Percentiles rank a stretch among this genome's conserved stretches.
Evolutionary conservation across 2,329 filamentous ascomycete species (phyloP).

Genomic region (Passalora sequoiae): DNA sequence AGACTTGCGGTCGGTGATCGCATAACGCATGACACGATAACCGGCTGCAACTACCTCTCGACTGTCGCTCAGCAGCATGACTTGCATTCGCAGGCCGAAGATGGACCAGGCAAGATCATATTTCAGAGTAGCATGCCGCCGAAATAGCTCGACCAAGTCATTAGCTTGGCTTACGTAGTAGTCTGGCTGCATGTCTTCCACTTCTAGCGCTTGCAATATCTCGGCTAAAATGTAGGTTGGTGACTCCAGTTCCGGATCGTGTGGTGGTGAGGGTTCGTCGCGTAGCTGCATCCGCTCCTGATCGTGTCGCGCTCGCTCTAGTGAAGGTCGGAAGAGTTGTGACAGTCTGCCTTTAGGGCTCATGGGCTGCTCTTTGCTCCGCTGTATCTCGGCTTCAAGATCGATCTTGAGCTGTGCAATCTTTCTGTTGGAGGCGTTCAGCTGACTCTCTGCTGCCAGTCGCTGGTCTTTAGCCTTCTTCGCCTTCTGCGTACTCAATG

Average conservation of each 20-base stretch:
- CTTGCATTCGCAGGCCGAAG: conserved; percentile 88
- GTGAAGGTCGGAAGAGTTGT: conserved; percentile 54
- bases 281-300: conserved; percentile 37
- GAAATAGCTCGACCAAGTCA: conserved; percentile 91
- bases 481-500: conserved; percentile 85
- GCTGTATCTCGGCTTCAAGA: conserved; percentile 56
- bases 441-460: conserved; percentile 65
- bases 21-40: conserved; percentile 88
- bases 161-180: conserved; percentile 95
- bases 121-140: conserved; percentile 84
- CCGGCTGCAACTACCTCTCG: conserved; percentile 92
- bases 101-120: conserved; percentile 95
- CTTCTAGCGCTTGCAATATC: conserved; percentile 81
- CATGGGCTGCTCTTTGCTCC: conserved; percentile 50
- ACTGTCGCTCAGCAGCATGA: conserved; percentile 92
- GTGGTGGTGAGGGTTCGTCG: conserved; percentile 44
- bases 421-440: conserved; percentile 78
- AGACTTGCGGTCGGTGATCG: conserved; percentile 86
- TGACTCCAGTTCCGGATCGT: conserved; percentile 70
- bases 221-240: conserved; percentile 89
- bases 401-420: conserved; percentile 55
- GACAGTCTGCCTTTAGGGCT: conserved; percentile 48
- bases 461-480: conserved; percentile 78
- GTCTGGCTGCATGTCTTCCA: conserved; percentile 80
- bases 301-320: conserved; percentile 36